Percentiles rank a stretch among this genome's conserved stretches.
Evolutionary conservation across 2,329 filamentous ascomycete species (phyloP).

Genomic region (Cladosporium sp.): DNA sequence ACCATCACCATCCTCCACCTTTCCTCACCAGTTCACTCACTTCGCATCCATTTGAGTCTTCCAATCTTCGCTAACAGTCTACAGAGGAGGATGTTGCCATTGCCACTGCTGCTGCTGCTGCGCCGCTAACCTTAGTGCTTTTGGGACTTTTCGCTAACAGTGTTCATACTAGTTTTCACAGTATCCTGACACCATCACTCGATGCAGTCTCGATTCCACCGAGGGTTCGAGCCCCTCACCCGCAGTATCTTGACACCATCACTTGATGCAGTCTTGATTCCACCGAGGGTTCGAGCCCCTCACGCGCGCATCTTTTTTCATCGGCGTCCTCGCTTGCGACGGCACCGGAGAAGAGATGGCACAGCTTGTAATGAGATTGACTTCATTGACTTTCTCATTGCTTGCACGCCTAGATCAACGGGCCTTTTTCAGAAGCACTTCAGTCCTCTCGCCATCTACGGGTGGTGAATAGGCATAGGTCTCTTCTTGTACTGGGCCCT

Average conservation of each 20-base stretch:
- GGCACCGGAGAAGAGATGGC: not conserved
- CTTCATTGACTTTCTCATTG: not conserved
- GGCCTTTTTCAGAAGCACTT: not conserved
- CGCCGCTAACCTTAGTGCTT: not conserved
- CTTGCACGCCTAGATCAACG: not conserved
- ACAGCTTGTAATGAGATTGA: not conserved
- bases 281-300: not conserved
- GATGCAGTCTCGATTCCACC: not conserved
- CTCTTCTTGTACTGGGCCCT: too few species aligned
- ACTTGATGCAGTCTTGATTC: not conserved
- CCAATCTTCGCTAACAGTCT: slow-evolving; percentile 3
- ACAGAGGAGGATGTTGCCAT: not conserved
- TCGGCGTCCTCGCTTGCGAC: slow-evolving; percentile 7
- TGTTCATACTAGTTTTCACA: not conserved
- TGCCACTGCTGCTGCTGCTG: not conserved
- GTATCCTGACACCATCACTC: not conserved
- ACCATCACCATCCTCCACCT: not conserved
- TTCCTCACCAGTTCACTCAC: too few species aligned
- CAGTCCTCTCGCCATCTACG: not conserved
- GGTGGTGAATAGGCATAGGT: not conserved
- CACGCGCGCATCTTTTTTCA: not conserved
- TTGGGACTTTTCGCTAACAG: not conserved
- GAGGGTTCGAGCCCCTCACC: not conserved
- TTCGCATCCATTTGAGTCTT: slow-evolving; percentile 1
- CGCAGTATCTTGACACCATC: not conserved